Percentiles rank a stretch among this genome's conserved stretches.
Conservation (phyloP, 208 protist genomes). For the Wallacemonas sp. region DNA sequence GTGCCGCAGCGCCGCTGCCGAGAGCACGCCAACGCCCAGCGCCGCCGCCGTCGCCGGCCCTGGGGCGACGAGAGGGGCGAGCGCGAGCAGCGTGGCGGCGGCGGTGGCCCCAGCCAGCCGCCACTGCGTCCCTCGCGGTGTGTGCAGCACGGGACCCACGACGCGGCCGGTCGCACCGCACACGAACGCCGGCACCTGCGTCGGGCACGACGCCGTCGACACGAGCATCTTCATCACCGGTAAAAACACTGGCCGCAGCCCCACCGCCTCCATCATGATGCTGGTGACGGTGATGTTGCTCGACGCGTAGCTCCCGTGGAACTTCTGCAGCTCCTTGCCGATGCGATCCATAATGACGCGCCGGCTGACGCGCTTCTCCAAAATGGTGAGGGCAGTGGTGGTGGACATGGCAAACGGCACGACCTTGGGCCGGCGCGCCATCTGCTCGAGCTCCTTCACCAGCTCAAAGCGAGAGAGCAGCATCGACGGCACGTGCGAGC, state of each 20-base stretch:
- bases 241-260: constrained; percentile 84
- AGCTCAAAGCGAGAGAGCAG: constrained; percentile 88
- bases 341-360: constrained; percentile 65
- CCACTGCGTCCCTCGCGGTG: constrained; percentile 33
- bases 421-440: constrained; percentile 57
- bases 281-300: constrained; percentile 71
- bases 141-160: constrained; percentile 73
- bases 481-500: constrained; percentile 89
- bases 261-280: constrained; percentile 61
- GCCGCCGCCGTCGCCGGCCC: constrained; percentile 64
- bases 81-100: constrained; percentile 37
- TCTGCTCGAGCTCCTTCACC: constrained; percentile 70
- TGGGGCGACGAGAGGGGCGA: constrained; percentile 59
- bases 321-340: constrained; percentile 82
- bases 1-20: constrained; percentile 33
- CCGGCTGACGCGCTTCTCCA: constrained; percentile 73
- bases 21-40: constrained; percentile 45
- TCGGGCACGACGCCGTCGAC: constrained; percentile 52
- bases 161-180: constrained; percentile 90
- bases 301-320: constrained; percentile 83
- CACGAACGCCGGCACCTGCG: constrained; percentile 63
- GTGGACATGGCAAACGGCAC: constrained; percentile 90
- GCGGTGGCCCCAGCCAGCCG: constrained; percentile 31
- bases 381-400: constrained; percentile 72
- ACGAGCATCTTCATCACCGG: constrained; percentile 76